A percentile compares a stretch with the other conserved stretches of the same genome.
Conservation (phyloP, 1,284 basidiomycete genomes). For the Irpex sp. region DNA sequence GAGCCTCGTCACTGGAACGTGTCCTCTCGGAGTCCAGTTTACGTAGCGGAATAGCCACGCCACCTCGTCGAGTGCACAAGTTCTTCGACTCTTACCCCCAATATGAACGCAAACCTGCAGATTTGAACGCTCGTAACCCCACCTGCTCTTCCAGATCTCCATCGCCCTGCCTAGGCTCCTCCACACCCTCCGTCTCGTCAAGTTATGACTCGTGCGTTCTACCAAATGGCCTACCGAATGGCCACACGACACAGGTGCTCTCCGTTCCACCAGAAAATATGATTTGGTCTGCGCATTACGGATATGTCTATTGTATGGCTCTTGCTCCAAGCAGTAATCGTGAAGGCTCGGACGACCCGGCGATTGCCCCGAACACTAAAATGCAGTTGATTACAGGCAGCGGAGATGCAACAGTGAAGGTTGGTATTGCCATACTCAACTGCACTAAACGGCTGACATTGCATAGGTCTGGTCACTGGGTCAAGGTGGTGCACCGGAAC, state of each 20-base stretch:
- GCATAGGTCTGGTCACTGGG: constrained; percentile 73
- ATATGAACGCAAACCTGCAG: constrained; percentile 59
- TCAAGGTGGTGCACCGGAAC: constrained; percentile 33
- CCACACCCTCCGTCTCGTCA: constrained; percentile 10
- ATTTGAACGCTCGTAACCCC: constrained; percentile 56
- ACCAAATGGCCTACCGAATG: constrained; percentile 22
- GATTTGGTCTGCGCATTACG: constrained; percentile 87
- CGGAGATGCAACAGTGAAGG: constrained; percentile 88
- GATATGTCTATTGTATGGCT: constrained; percentile 89
- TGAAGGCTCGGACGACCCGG: constrained; percentile 33
- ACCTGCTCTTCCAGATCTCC: constrained; percentile 20
- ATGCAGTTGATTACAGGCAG: constrained; percentile 77
- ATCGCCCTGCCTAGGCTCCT: constrained; percentile 13
- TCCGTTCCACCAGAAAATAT: constrained; percentile 68
- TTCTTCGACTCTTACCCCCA: constrained; percentile 82
- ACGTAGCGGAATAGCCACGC: constrained; percentile 43
- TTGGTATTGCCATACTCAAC: constrained; percentile 23
- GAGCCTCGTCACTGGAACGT: constrained; percentile 11
- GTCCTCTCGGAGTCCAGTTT: constrained; percentile 19
- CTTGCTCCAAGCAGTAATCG: constrained; percentile 41
- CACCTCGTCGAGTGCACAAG: constrained; percentile 56
- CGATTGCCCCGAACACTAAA: constrained; percentile 21
- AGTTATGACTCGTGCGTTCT: constrained; percentile 16
- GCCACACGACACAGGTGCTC: constrained; percentile 33
- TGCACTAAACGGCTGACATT: background rate